phyloP scores from a whole-genome alignment of 371 early-diverging fungal genomes.

The Rhizopus sp. region DNA sequence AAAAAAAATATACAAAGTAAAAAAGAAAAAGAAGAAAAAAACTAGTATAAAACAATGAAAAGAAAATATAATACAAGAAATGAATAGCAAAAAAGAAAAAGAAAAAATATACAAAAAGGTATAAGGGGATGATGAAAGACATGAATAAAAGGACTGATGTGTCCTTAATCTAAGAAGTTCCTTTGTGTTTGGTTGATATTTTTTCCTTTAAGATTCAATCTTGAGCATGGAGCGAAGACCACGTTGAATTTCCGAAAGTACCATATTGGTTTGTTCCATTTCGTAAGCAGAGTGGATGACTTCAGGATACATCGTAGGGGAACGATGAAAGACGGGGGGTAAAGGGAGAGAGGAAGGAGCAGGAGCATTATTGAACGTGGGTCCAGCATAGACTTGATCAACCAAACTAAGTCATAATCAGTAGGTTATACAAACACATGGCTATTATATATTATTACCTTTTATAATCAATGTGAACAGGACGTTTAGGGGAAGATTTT shows the following conservation, averaged over 20 bases:
- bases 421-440: background rate
- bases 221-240: constrained; percentile 51
- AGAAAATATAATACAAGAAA: constrained; percentile 13
- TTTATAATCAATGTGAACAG: constrained; percentile 16
- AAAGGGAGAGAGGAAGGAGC: constrained; percentile 74
- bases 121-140: background rate
- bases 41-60: constrained; percentile 7
- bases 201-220: constrained; percentile 35
- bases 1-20: constrained; percentile 6
- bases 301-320: constrained; percentile 24
- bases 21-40: constrained; percentile 2
- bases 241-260: constrained; percentile 50
- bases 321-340: constrained; percentile 60
- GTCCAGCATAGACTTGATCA: constrained; percentile 71
- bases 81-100: constrained; percentile 1
- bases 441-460: constrained; percentile 7
- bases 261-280: constrained; percentile 26
- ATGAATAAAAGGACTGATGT: background rate
- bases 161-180: constrained; percentile 4
- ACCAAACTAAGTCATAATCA: constrained; percentile 13
- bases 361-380: constrained; percentile 82
- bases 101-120: constrained; percentile 5
- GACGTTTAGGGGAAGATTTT: background rate
- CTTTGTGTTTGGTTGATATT: constrained; percentile 1
- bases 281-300: constrained; percentile 30